phyloP scores from a whole-genome alignment of 2,329 filamentous ascomycete genomes.

The Emergomyces pasteurianus region DNA sequence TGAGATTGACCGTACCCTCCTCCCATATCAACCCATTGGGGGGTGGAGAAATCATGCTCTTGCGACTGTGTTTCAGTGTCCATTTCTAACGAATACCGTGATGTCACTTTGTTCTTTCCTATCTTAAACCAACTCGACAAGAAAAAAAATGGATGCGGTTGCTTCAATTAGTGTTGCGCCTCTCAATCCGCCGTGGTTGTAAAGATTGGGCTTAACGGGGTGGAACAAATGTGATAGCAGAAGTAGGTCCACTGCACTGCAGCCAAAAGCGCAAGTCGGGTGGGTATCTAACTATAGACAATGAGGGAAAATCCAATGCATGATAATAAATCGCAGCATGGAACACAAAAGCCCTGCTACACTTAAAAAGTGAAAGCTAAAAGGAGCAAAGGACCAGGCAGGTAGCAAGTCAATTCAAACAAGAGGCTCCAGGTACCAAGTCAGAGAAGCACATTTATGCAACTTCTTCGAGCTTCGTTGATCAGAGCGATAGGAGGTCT shows the following conservation, averaged over 20 bases:
- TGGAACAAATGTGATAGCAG: neutral
- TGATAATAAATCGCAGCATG: neutral
- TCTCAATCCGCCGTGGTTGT: neutral
- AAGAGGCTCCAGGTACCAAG: constrained; percentile 1
- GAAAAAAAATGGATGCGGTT: neutral
- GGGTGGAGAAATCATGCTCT: constrained; percentile 33
- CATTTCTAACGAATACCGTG: constrained; percentile 19
- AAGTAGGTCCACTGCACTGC: neutral
- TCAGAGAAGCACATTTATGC: neutral
- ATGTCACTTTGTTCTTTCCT: neutral
- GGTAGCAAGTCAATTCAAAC: neutral
- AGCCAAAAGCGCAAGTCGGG: neutral
- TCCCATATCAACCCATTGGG: constrained; percentile 36
- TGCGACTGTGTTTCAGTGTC: constrained; percentile 35
- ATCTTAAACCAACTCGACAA: neutral
- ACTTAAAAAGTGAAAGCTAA: neutral
- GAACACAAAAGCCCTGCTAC: neutral
- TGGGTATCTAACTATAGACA: constrained; percentile 3
- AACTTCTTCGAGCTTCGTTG: constrained; percentile 2
- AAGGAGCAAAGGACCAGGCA: neutral
- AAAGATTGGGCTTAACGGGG: neutral
- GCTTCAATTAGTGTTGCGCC: neutral
- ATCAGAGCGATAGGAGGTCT: neutral
- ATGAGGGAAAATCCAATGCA: neutral
- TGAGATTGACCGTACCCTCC: constrained; percentile 42